Percentiles rank a stretch among this genome's conserved stretches.
phyloP scores from a whole-genome alignment of 345 rosid genomes.

The Clarkia xantiana region DNA sequence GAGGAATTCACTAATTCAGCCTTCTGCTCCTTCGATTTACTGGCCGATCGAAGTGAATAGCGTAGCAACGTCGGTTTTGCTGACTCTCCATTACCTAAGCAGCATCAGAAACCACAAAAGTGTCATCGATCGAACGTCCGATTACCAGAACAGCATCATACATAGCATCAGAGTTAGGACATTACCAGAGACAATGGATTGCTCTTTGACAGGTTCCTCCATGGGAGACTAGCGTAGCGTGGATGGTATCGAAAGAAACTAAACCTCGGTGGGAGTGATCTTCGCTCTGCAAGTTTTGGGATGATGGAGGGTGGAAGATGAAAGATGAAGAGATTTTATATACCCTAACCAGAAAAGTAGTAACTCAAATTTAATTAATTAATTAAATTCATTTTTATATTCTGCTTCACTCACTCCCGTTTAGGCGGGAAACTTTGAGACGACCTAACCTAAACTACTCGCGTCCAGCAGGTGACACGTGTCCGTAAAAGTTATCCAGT shows the following conservation, averaged over 20 bases:
- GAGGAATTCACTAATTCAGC: conserved; percentile 34
- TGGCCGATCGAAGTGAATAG: conserved; percentile 73
- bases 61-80: conserved; percentile 44
- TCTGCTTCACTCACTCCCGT: not conserved
- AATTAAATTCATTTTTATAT: not conserved
- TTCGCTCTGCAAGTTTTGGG: not conserved
- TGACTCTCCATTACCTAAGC: conserved; percentile 22
- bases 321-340: not conserved
- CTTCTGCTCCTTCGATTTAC: conserved; percentile 48
- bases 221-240: conserved; percentile 7
- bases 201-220: conserved; percentile 37
- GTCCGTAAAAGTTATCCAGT: not conserved
- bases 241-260: not conserved
- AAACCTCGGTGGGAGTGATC: not conserved
- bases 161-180: not conserved
- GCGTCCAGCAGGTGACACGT: not conserved
- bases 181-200: conserved; percentile 36
- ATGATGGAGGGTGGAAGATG: not conserved
- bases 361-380: not conserved
- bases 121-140: not conserved
- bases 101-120: not conserved
- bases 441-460: not conserved
- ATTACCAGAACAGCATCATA: not conserved
- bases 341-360: not conserved
- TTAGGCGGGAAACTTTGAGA: conserved; percentile 9